Conservation (phyloP, 345 rosid species). For the Hibiscus trionum region DNA sequence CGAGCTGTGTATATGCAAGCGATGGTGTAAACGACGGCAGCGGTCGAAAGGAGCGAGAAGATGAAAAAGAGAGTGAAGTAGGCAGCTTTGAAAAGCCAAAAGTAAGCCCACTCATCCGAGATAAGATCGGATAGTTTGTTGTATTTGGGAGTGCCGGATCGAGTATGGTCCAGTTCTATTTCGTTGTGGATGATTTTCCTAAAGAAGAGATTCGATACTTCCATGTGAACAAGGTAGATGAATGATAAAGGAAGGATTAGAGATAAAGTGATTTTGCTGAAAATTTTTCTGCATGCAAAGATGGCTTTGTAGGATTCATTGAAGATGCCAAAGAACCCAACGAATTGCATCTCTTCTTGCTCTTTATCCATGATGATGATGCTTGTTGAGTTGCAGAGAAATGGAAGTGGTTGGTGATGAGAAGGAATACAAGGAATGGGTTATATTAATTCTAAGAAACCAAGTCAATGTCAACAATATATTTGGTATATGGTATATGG, state of each 20-base stretch:
- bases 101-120: constrained; percentile 21
- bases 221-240: constrained; percentile 41
- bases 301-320: constrained; percentile 42
- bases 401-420: neutral
- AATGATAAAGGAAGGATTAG: constrained; percentile 44
- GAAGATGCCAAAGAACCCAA: constrained; percentile 4
- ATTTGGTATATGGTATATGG: too few species aligned
- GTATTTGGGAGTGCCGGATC: constrained; percentile 15
- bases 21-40: constrained; percentile 26
- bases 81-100: constrained; percentile 21
- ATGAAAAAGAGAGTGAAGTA: constrained; percentile 29
- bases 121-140: constrained; percentile 22
- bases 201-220: constrained; percentile 26
- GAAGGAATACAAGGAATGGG: neutral
- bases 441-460: neutral
- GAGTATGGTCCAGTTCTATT: constrained; percentile 17
- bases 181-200: constrained; percentile 19
- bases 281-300: constrained; percentile 36
- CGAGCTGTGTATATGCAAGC: constrained; percentile 2
- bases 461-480: neutral
- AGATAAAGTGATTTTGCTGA: constrained; percentile 36
- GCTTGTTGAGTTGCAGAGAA: neutral
- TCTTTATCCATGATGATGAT: neutral
- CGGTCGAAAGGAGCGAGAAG: constrained; percentile 43
- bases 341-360: neutral